Conservation (phyloP, 768 basidiomycete genomes). For the Boletus rubescentipes region DNA sequence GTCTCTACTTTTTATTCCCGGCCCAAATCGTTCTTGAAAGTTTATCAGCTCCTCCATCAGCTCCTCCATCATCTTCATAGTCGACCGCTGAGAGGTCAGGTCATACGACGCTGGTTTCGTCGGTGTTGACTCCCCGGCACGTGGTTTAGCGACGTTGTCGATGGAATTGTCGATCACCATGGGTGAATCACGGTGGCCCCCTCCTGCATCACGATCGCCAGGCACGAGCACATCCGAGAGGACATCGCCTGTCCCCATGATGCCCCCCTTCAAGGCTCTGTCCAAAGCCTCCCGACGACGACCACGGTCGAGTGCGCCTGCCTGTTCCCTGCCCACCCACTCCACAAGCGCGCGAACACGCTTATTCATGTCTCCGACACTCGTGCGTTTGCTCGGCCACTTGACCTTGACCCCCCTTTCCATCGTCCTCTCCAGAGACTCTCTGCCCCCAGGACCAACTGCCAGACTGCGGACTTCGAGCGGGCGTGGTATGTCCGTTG, state of each 20-base stretch:
- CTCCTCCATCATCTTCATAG: constrained; percentile 87
- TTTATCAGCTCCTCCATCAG: constrained; percentile 85
- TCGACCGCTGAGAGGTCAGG: constrained; percentile 32
- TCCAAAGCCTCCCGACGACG: constrained; percentile 68
- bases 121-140: constrained; percentile 7
- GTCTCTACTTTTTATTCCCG: constrained; percentile 49
- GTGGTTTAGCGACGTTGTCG: constrained; percentile 17
- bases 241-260: constrained; percentile 8
- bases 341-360: constrained; percentile 87
- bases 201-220: constrained; percentile 16
- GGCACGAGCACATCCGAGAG: constrained; percentile 9
- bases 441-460: constrained; percentile 42
- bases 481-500: constrained; percentile 70
- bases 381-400: constrained; percentile 93
- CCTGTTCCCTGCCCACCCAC: constrained; percentile 91
- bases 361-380: constrained; percentile 97
- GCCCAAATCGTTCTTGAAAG: constrained; percentile 88
- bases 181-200: constrained; percentile 19
- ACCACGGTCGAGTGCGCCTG: constrained; percentile 66
- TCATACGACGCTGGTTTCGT: constrained; percentile 8
- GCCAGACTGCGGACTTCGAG: constrained; percentile 63
- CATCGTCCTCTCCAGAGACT: constrained; percentile 57
- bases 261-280: constrained; percentile 40
- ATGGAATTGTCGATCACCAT: constrained; percentile 35
- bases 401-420: constrained; percentile 85